Base-by-base conservation (phyloP, 352 stramenopile species). In the Phytophthora europaea region DNA sequence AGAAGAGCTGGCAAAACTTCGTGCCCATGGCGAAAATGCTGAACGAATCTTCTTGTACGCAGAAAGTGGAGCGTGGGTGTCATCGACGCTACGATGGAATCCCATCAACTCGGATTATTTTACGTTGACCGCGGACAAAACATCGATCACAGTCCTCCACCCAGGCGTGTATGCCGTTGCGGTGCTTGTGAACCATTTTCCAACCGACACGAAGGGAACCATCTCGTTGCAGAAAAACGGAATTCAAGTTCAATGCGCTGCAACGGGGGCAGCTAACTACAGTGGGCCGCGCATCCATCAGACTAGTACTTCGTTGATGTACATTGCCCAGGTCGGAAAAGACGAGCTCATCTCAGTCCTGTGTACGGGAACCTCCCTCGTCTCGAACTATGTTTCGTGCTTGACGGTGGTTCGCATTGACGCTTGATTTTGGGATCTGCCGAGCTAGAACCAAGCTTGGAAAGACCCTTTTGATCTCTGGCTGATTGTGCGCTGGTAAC, bases 1-100 rank as follows among this genome's bases (percentile, higher is more conserved):
- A 60, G 62, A 68, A 7, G 56, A 76, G 23, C 18, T 76, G 16
- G 56, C 72, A 38, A 65, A 28, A 4, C 28, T 76, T 61, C 64
- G 64, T 33, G 22, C 20, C 9, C 13, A 13, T 6, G 1, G 51
- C 20, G 40, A 15, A 1, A 40, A 31, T 4, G 16, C 6, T 12
- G 7, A 2, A 31, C 9, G 8, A 6, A 18, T 23, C 9, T 60
- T 60, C 53, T 67, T 73, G 51, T 52, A 47, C 23, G 59, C 52
- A 18, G 38, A 64, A 43, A 69, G 59, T 18, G 0, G 18, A 8
- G 26, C 52, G 4, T 73, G 59, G 59, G 13, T 12, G 6, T 57
- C 43, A 2, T 31, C 36, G 15, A 65, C 31, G 28, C 47, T 65
- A 0, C 9, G 23, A 7, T 70, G 61, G 67, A 52, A 70, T 6